Evolutionary conservation across 768 basidiomycete species (phyloP), one percentile per base, ranked within the genome.

Genomic region (Mycena epipterygia): DNA sequence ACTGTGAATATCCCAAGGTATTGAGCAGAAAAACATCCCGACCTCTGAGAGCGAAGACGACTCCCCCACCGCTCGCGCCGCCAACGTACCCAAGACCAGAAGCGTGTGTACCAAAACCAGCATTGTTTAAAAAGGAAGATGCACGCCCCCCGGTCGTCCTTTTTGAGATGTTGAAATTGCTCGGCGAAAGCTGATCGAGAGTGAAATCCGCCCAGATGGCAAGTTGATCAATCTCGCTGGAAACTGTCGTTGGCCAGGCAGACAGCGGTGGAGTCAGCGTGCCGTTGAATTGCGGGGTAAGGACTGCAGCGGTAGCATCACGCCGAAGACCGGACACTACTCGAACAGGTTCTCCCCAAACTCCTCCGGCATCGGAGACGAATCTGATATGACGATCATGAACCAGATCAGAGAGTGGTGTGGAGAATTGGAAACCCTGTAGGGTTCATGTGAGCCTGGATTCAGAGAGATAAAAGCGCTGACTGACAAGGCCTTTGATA

Each of bases 321-420:
- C 81, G 78, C 23, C 82, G 77, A 27, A 83, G 75, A 8, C 82
- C 82, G 2, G 82, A 83, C 12, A 83, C 74, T 16, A 80, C 81
- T 19, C 79, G 78, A 57, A 82, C 73, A 9, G 82, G 78, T 70
- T 83, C 82, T 9, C 82, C 82, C 82, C 82, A 83, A 37, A 83
- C 74, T 23, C 82, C 80, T 19, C 80, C 80, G 17, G 75, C 76
- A 2, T 76, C 71, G 30, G 75, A 79, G 27, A 81, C 64, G 64
- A 83, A 83, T 7, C 82, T 79, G 55, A 83, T 67, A 58, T 83
- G 82, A 17, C 82, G 73, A 49, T 83, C 80, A 52, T 82, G 78
- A 14, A 82, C 68, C 58, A 79, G 75, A 46, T 83, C 82, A 2
- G 79, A 68, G 30, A 83, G 76, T 12, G 82, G 82, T 12, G 79